Conservation (phyloP, 768 basidiomycete genomes). For the Trametes villosa region DNA sequence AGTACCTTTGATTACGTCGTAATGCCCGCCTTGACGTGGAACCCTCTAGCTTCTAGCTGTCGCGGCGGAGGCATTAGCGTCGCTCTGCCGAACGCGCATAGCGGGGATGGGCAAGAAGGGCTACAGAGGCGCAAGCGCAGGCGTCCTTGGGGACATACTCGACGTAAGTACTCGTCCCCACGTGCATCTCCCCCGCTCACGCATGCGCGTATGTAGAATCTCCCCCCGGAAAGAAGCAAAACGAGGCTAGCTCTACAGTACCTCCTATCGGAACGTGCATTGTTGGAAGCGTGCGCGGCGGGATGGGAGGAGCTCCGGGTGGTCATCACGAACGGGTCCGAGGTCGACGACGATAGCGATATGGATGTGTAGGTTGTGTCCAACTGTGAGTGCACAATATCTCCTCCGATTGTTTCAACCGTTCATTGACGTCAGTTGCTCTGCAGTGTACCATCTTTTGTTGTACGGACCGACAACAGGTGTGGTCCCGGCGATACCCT, state of each 20-base stretch:
- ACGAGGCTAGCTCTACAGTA: conserved; percentile 27
- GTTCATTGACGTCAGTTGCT: no score
- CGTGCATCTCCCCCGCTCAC: no score
- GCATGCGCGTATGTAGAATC: conserved; percentile 10
- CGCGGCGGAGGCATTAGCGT: neutral
- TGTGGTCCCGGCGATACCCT: no score
- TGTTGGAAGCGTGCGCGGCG: conserved; percentile 29
- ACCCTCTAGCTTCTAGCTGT: neutral
- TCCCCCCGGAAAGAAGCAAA: conserved; percentile 14
- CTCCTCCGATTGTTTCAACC: no score
- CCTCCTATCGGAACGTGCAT: conserved; percentile 31
- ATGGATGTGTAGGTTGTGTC: neutral
- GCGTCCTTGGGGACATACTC: conserved; percentile 9
- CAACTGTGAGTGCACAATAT: no score
- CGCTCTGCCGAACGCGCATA: conserved; percentile 14
- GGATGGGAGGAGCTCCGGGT: conserved; percentile 27
- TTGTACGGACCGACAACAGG: neutral
- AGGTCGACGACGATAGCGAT: neutral
- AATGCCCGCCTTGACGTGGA: neutral
- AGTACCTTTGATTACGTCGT: neutral
- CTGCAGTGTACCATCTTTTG: no score
- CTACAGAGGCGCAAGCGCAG: conserved; percentile 10
- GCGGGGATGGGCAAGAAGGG: conserved; percentile 17
- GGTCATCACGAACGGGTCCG: neutral
- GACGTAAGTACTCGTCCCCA: conserved; percentile 16